These are phyloP conservation scores for Pterula multifida DNA, from an alignment of 1,284 basidiomycete genomes.

Conservation along the genomic window DNA sequence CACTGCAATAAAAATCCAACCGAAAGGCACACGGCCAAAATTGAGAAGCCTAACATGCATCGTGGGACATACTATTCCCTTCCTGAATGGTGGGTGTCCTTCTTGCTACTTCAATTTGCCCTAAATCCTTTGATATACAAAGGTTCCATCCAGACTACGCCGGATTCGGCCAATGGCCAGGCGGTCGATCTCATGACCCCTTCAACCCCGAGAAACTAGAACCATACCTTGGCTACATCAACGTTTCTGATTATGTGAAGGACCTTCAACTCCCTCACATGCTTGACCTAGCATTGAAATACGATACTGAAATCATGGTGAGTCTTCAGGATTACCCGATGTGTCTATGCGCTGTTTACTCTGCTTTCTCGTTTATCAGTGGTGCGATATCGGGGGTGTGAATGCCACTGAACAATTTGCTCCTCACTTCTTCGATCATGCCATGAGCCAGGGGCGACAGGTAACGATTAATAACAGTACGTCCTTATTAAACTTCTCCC, in stretches of 20 bases:
- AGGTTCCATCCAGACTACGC: conserved; percentile 45
- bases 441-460: conserved; percentile 32
- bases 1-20: not conserved
- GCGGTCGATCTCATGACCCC: conserved; percentile 38
- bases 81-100: conserved; percentile 33
- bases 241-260: conserved; percentile 37
- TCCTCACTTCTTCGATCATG: conserved; percentile 38
- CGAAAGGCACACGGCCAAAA: conserved; percentile 24
- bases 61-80: conserved; percentile 41
- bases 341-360: not conserved
- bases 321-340: not conserved
- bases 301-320: conserved; percentile 47
- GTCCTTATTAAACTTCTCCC: conserved; percentile 7
- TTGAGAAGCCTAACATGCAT: conserved; percentile 32
- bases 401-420: conserved; percentile 36
- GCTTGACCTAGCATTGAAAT: conserved; percentile 35
- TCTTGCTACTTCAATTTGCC: not conserved
- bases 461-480: conserved; percentile 44
- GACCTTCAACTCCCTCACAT: conserved; percentile 47
- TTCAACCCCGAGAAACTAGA: conserved; percentile 36
- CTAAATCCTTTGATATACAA: not conserved
- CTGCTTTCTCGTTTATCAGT: conserved; percentile 22
- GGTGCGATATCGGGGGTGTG: conserved; percentile 52
- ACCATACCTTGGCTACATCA: conserved; percentile 38
- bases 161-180: conserved; percentile 38